Evolutionary conservation across 345 rosid species (phyloP).

Genomic region (Linum lewisii): DNA sequence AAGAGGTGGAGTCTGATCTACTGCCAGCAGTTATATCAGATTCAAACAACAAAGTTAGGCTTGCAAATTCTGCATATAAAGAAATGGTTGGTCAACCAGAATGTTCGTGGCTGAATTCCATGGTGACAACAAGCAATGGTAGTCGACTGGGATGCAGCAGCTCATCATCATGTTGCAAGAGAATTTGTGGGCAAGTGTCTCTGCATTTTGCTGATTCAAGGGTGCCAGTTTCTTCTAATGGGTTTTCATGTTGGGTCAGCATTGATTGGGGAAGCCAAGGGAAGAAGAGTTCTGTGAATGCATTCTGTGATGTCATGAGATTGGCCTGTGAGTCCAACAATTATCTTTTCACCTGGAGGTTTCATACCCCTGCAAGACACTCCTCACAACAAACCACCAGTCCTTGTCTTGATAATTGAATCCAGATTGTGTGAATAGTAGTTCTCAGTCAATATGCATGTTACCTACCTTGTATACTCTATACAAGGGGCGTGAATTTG

Average conservation of each 20-base stretch:
- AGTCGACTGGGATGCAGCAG: constrained; percentile 6
- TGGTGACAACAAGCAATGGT: constrained; percentile 32
- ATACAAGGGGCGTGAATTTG: no score
- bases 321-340: constrained; percentile 57
- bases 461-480: no score
- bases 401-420: no score
- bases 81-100: constrained; percentile 98
- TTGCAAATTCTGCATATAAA: constrained; percentile 81
- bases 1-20: constrained; percentile 60
- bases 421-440: no score
- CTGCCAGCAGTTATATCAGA: constrained; percentile 71
- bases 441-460: no score
- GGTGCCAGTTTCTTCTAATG: constrained; percentile 33
- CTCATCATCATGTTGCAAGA: constrained; percentile 30
- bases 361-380: constrained; percentile 36
- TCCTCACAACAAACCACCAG: no score
- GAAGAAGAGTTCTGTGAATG: constrained; percentile 33
- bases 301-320: constrained; percentile 69
- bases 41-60: constrained; percentile 64
- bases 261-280: constrained; percentile 71
- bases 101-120: constrained; percentile 74
- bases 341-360: constrained; percentile 67
- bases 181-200: constrained; percentile 78
- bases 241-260: constrained; percentile 84
- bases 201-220: constrained; percentile 35